Conservation (phyloP, 2,329 filamentous ascomycete species). For the Penicillium sp. region DNA sequence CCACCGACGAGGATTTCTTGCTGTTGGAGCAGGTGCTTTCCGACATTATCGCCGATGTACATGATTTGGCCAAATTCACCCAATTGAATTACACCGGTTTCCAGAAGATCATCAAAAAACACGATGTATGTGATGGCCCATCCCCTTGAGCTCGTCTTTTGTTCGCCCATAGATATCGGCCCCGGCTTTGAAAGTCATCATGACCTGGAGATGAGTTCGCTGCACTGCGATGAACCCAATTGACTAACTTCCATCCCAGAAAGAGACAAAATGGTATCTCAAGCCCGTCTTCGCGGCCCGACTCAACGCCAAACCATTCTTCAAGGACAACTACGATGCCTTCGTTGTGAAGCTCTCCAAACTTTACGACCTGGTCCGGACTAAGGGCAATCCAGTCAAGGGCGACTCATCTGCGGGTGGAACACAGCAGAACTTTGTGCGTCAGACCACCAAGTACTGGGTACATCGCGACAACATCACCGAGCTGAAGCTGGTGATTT, state of each 20-base stretch:
- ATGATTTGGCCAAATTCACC: conserved; percentile 96
- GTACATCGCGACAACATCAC: conserved; percentile 98
- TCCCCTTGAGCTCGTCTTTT: not conserved
- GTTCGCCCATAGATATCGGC: not conserved
- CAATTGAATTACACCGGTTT: conserved; percentile 99
- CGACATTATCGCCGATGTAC: conserved; percentile 97
- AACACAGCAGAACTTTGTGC: conserved; percentile 90
- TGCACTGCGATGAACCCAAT: not conserved
- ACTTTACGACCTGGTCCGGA: conserved; percentile 92
- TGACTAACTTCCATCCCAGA: conserved; percentile 56
- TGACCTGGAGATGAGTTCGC: not conserved
- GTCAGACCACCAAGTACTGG: conserved; percentile 99
- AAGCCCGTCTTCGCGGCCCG: conserved; percentile 94
- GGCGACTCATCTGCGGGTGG: conserved; percentile 92
- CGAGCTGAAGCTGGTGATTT: conserved; percentile 93
- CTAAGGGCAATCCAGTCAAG: conserved; percentile 86
- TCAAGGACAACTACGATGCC: conserved; percentile 97
- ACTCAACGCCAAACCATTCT: conserved; percentile 95
- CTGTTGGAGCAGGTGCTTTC: conserved; percentile 91
- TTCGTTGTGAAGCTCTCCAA: conserved; percentile 94
- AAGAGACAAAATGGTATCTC: conserved; percentile 91
- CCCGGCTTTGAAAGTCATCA: too few relatives aligned
- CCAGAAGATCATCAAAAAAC: conserved; percentile 99
- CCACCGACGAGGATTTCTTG: conserved; percentile 90
- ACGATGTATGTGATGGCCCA: conserved; percentile 68